These are phyloP conservation scores for Aciculosporium take DNA, from an alignment of 2,329 filamentous ascomycete genomes.

Conservation along the genomic window DNA sequence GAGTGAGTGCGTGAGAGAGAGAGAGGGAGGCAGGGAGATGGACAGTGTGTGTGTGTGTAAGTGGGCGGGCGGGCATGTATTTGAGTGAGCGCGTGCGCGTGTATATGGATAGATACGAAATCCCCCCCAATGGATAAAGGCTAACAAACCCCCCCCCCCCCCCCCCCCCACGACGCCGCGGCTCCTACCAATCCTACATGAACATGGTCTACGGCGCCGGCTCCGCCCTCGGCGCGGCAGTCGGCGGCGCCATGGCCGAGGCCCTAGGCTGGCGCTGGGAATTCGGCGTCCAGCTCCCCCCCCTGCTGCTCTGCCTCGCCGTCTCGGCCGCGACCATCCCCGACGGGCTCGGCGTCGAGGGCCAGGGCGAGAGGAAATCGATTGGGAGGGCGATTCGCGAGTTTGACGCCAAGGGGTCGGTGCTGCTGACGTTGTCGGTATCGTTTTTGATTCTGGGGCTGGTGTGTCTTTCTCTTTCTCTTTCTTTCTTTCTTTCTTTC, in stretches of 20 bases:
- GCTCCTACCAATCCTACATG: slow-evolving; percentile 57
- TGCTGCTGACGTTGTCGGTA: slow-evolving; percentile 36
- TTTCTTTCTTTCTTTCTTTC: background rate
- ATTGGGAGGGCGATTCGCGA: slow-evolving; percentile 34
- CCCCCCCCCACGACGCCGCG: slow-evolving; percentile 31
- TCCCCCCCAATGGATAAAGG: too few relatives aligned
- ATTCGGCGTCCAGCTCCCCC: slow-evolving; percentile 47
- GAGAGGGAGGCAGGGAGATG: too few relatives aligned
- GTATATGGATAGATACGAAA: too few relatives aligned
- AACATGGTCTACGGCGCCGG: slow-evolving; percentile 50
- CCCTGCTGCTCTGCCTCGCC: slow-evolving; percentile 30
- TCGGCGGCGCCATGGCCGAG: slow-evolving; percentile 58
- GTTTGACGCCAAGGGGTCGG: slow-evolving; percentile 43
- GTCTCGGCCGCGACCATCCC: slow-evolving; percentile 36
- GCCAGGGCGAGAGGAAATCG: slow-evolving; percentile 27
- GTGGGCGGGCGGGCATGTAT: too few relatives aligned
- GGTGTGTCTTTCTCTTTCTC: slow-evolving; percentile 21
- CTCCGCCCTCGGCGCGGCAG: slow-evolving; percentile 47
- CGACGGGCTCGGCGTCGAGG: slow-evolving; percentile 33
- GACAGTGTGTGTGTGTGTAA: too few relatives aligned
- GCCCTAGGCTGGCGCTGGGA: slow-evolving; percentile 61
- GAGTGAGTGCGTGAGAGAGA: too few relatives aligned
- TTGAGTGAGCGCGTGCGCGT: too few relatives aligned
- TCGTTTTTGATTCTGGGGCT: slow-evolving; percentile 46
- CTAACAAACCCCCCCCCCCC: too few relatives aligned